Conservation (phyloP, 768 basidiomycete genomes). For the Macrolepiota dolichaula region DNA sequence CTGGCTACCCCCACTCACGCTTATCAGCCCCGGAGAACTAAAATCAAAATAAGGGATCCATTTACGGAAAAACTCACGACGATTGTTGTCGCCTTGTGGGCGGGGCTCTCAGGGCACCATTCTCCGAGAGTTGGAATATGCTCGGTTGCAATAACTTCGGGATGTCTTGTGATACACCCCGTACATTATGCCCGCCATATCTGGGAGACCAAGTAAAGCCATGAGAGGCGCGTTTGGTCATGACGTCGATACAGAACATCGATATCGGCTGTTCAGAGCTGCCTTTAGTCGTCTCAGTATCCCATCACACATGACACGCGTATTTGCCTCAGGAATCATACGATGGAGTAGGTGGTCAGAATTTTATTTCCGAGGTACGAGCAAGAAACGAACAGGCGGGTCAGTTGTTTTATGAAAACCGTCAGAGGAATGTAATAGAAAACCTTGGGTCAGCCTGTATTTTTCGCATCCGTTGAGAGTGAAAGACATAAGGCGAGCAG, state of each 20-base stretch:
- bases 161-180: background rate
- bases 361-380: constrained; percentile 6
- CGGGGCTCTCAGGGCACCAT: background rate
- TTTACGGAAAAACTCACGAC: background rate
- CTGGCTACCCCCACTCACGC: background rate
- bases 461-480: background rate
- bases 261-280: background rate
- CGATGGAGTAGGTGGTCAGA: background rate
- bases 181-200: background rate
- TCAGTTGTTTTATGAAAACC: background rate
- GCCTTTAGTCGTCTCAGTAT: background rate
- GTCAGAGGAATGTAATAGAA: background rate
- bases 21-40: background rate
- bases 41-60: background rate
- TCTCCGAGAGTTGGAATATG: background rate
- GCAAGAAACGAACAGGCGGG: constrained; percentile 1
- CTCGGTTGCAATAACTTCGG: background rate
- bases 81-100: background rate
- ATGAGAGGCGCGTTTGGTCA: background rate
- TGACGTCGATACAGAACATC: background rate
- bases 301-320: background rate
- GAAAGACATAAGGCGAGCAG: background rate
- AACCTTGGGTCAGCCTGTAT: background rate
- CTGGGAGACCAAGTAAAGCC: background rate
- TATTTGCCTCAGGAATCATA: background rate